phyloP scores from a whole-genome alignment of 768 basidiomycete species.

The Cystofilobasidium bisporidii region DNA sequence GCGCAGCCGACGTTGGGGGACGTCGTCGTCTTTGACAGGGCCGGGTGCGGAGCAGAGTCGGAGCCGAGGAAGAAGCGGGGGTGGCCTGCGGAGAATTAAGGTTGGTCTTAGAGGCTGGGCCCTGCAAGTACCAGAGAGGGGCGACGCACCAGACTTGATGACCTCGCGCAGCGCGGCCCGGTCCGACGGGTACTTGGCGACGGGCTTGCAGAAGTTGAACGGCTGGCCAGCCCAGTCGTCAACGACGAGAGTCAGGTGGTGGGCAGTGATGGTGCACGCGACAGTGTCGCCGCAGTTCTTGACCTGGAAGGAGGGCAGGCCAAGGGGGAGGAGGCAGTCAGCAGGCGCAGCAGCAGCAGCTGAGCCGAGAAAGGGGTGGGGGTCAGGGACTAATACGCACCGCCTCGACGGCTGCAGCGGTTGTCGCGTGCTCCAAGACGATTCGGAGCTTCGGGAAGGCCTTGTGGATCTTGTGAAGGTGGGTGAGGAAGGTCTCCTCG shows the following conservation, averaged over 20 bases:
- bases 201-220: slow-evolving; percentile 94
- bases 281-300: slow-evolving; percentile 59
- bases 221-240: slow-evolving; percentile 95
- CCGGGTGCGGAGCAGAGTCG: slow-evolving; percentile 88
- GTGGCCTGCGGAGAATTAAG: slow-evolving; percentile 56
- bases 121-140: background rate
- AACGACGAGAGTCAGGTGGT: slow-evolving; percentile 85
- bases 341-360: background rate
- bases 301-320: slow-evolving; percentile 32
- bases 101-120: no score
- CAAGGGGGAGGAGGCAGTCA: background rate
- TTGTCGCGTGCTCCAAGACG: slow-evolving; percentile 94
- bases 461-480: slow-evolving; percentile 67
- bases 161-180: slow-evolving; percentile 69
- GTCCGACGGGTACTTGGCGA: slow-evolving; percentile 92
- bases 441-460: slow-evolving; percentile 84
- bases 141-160: slow-evolving; percentile 55
- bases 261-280: slow-evolving; percentile 92
- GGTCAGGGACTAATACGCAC: slow-evolving; percentile 54
- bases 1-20: slow-evolving; percentile 68
- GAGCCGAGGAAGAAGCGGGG: slow-evolving; percentile 95
- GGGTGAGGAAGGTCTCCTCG: slow-evolving; percentile 77
- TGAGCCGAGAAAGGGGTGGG: no score
- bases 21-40: slow-evolving; percentile 52
- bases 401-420: slow-evolving; percentile 75